Percentiles rank a stretch among this genome's conserved stretches.
Conservation (phyloP, 2,329 filamentous ascomycete species). For the Fusarium keratoplasticum region DNA sequence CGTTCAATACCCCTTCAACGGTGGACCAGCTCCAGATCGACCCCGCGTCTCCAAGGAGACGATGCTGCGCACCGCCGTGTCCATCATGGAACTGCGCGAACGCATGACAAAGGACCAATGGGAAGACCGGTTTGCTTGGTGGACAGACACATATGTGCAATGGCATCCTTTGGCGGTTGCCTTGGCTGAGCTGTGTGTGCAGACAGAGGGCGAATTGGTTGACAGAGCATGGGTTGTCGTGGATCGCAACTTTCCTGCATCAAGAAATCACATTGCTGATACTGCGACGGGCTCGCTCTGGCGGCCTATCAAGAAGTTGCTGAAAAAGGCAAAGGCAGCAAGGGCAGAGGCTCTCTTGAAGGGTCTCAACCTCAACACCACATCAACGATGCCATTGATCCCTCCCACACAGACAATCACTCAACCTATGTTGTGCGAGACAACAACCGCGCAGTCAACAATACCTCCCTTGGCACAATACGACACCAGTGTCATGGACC, state of each 20-base stretch:
- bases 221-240: slow-evolving; percentile 63
- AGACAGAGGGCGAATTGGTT: slow-evolving; percentile 58
- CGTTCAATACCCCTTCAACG: slow-evolving; percentile 58
- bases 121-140: slow-evolving; percentile 58
- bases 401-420: slow-evolving; percentile 4
- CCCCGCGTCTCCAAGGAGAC: slow-evolving; percentile 53
- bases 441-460: neutral
- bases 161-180: slow-evolving; percentile 67
- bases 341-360: slow-evolving; percentile 48
- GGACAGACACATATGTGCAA: slow-evolving; percentile 62
- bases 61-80: slow-evolving; percentile 60
- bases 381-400: slow-evolving; percentile 10
- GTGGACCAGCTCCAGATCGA: slow-evolving; percentile 42
- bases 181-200: slow-evolving; percentile 63
- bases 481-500: slow-evolving; percentile 45
- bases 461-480: slow-evolving; percentile 28
- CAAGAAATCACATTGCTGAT: slow-evolving; percentile 61
- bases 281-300: slow-evolving; percentile 62
- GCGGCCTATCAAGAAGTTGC: slow-evolving; percentile 65
- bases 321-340: slow-evolving; percentile 60
- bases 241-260: slow-evolving; percentile 57
- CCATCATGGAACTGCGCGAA: slow-evolving; percentile 57
- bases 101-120: slow-evolving; percentile 48
- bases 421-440: slow-evolving; percentile 25
- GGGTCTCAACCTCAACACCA: slow-evolving; percentile 34